phyloP scores from a whole-genome alignment of 371 early-diverging fungal genomes.

The Chytridiales sp. region DNA sequence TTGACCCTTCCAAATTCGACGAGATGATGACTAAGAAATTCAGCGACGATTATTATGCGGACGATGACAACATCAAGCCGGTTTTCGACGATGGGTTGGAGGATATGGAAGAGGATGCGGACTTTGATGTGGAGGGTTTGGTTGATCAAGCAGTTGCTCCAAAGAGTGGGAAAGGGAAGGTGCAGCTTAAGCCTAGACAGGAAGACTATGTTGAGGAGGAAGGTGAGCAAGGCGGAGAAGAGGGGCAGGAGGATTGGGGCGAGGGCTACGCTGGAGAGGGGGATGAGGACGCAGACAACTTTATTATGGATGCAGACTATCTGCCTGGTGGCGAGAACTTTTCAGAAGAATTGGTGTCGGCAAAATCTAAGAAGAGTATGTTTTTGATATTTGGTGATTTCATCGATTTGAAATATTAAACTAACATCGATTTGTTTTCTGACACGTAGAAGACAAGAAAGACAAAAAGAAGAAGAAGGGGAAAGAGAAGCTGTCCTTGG shows the following conservation, averaged over 20 bases:
- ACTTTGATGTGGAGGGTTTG: conserved; percentile 25
- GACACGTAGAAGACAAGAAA: conserved; percentile 30
- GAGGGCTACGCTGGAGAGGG: conserved; percentile 1
- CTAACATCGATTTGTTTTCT: conserved; percentile 3
- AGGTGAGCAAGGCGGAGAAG: conserved; percentile 15
- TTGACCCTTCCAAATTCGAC: conserved; percentile 83
- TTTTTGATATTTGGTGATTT: no score
- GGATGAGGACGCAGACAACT: conserved; percentile 55
- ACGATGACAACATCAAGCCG: conserved; percentile 66
- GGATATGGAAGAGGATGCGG: conserved; percentile 20
- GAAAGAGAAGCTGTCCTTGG: conserved; percentile 48
- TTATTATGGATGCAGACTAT: conserved; percentile 89
- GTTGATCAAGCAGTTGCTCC: conserved; percentile 11
- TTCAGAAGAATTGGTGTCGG: conserved; percentile 17
- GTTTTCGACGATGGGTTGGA: conserved; percentile 73
- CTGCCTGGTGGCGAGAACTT: conserved; percentile 69
- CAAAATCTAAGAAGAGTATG: conserved; percentile 26
- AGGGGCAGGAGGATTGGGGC: no score
- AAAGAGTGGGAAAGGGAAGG: conserved; percentile 19
- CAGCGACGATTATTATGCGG: conserved; percentile 68
- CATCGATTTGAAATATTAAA: no score
- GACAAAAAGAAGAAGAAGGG: conserved; percentile 45
- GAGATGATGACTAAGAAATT: conserved; percentile 77
- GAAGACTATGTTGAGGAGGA: conserved; percentile 6
- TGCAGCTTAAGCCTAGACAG: conserved; percentile 3